Evolutionary conservation across 192 early-diverging fungal genomes (phyloP).

Genomic region (Coemansia sp.): DNA sequence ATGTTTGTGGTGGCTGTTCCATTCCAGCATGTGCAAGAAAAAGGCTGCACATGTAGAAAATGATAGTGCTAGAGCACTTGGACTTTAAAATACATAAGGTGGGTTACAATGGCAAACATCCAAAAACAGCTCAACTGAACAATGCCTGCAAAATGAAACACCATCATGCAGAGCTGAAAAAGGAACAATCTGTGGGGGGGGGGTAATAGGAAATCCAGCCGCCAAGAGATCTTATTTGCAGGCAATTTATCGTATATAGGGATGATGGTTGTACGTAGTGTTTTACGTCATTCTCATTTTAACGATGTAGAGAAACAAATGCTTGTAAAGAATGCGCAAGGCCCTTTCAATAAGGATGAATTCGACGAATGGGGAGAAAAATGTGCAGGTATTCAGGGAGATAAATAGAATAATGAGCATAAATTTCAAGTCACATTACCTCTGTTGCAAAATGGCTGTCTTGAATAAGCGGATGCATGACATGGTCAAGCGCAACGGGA

Average conservation of each 20-base stretch:
- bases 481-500: slow-evolving; percentile 79
- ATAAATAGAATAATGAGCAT: neutral
- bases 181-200: neutral
- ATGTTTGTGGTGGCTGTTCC: neutral
- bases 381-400: neutral
- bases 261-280: neutral
- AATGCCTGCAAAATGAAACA: no score
- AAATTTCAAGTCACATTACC: slow-evolving; percentile 50
- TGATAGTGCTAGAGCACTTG: neutral
- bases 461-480: slow-evolving; percentile 71
- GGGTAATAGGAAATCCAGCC: neutral
- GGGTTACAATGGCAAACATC: no score
- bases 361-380: neutral
- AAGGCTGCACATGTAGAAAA: neutral
- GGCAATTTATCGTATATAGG: neutral
- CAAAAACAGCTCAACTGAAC: no score
- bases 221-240: neutral
- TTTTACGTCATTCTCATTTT: neutral
- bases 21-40: neutral
- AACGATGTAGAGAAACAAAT: neutral
- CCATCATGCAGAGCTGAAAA: no score
- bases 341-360: neutral
- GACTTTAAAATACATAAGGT: neutral
- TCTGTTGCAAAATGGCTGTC: slow-evolving; percentile 78
- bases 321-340: neutral